Evolutionary conservation across 331 rosid genomes (phyloP).

Genomic region (Acacia concinna): DNA sequence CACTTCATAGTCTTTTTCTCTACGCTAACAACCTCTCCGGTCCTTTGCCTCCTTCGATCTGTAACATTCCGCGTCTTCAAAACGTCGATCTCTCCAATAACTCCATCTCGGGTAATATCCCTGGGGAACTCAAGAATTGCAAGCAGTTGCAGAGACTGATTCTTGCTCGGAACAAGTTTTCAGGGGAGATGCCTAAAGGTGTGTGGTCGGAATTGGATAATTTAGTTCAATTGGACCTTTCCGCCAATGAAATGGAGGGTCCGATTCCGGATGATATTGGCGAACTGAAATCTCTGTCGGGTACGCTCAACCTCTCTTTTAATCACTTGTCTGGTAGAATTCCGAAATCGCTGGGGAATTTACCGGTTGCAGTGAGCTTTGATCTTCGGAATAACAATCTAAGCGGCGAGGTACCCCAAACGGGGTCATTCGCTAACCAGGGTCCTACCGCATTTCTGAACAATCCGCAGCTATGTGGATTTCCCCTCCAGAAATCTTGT

Average conservation of each 20-base stretch:
- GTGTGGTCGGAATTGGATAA: constrained; percentile 57
- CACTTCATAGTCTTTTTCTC: constrained; percentile 81
- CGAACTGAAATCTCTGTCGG: constrained; percentile 60
- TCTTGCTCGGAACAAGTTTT: constrained; percentile 61
- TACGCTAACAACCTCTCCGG: constrained; percentile 90
- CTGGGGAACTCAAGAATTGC: constrained; percentile 53
- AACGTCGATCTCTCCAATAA: constrained; percentile 89
- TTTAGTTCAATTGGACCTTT: constrained; percentile 74
- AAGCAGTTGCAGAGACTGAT: constrained; percentile 67
- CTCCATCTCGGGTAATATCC: constrained; percentile 60
- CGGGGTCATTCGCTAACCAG: constrained; percentile 86
- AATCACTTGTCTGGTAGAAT: constrained; percentile 70
- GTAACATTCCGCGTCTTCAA: constrained; percentile 71
- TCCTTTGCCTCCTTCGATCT: constrained; percentile 61
- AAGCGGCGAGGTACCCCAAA: constrained; percentile 89
- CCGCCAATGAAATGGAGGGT: constrained; percentile 63
- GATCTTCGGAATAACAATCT: constrained; percentile 77
- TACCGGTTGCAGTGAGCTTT: constrained; percentile 76
- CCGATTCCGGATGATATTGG: constrained; percentile 68
- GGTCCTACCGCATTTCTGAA: constrained; percentile 93
- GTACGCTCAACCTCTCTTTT: constrained; percentile 83
- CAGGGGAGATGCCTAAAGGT: constrained; percentile 67
- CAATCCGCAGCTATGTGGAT: constrained; percentile 77
- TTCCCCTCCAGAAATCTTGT: constrained; percentile 79
- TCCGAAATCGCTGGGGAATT: constrained; percentile 70